Base-by-base conservation (phyloP, 2,329 filamentous ascomycete genomes). In the Pseudogymnoascus sp. region DNA sequence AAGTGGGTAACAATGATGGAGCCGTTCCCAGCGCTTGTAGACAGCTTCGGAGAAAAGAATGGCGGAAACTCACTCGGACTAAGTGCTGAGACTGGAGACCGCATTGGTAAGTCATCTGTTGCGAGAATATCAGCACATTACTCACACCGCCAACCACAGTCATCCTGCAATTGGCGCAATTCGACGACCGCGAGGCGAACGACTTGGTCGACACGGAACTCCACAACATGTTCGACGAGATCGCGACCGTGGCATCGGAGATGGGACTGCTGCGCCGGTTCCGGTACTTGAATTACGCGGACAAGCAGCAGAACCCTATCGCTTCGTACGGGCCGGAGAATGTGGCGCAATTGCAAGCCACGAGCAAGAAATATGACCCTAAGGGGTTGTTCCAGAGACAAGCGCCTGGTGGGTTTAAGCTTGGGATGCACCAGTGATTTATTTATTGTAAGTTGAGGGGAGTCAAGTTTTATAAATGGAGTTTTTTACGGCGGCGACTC, bases 271-370 rank as follows among this genome's bases (percentile, higher is more conserved):
- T 63, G 5, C 57, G 65, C 43, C 39, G 23, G 7, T 69, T 62
- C 57, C 51, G 45, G n/a, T 67, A 67, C 60, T 31, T 63, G 2
- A 65, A 66, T 57, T 66, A 67, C 57, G 66, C 54, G 2, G 51
- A 62, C 25, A 31, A 37, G 19, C 51, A 37, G 2, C 61, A 68
- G 41, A 62, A 63, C 21, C 31, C 60, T 19, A 51, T 68, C 11
- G 23, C 31, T n/a, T 60, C 61, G 7, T 83, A 81, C 63, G 79
- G 80, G 0, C 36, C 67, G 3, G 70, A 73, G 1, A 81, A 77
- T 14, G 66, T 78, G 48, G 69, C 68, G 2, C 75, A 69, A 21
- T 54, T 80, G 31, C 66, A 68, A 48, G 65, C 65, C 0, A 62
- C 78, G 6, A 66, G 70, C 1, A 67, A 68, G 31, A 75, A 75